Base-by-base conservation (phyloP, 1,284 basidiomycete genomes). In the Fomitopsis schrenkii region DNA sequence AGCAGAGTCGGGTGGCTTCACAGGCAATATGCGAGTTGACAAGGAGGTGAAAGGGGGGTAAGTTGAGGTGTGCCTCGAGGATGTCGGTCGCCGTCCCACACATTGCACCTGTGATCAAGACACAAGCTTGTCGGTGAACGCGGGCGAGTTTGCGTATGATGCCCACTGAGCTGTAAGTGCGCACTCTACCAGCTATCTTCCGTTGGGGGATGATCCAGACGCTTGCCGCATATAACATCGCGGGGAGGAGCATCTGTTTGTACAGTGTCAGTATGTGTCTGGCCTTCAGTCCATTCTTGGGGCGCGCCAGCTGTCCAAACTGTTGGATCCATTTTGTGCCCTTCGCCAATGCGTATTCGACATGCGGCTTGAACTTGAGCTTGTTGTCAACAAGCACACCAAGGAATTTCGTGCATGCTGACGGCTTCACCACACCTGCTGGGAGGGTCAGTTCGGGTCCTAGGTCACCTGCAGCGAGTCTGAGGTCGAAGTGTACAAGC, bases 151-250 rank as follows among this genome's bases (percentile, higher is more conserved):
- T 26, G 1, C 22, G 40, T 8, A 65, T 53, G 2, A 22, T 15
- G 0, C 62, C 62, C 0, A 63, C 60, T 0, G 64, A 66, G 0
- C 66, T 60, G 66, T 42, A 71, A 35, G 1, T 36, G 22, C 26
- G 36, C 42, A 9, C 66, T 10, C 48, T 60, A 15, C 57, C 62
- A 1, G 53, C 59, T 0, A 67, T 59, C 3, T 48, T 41, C 0
- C 66, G 62, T 0, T 68, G 57, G 1, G 74, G 54, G 66, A 74
- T 26, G 55, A 70, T 59, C 70, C 74, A 80, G 1, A 79, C 56
- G 44, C 77, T 74, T 1, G 72, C 65, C 1, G 71, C 74, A 50
- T 78, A 79, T 0, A 71, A 66, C 68, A 78, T 73, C 41, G 71
- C 71, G 5, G 76, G 73, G 8, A 78, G 53, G 0, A 68, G 74